A percentile compares a stretch with the other conserved stretches of the same genome.
phyloP scores from a whole-genome alignment of 345 rosid genomes.

The Eucalyptus regnans region DNA sequence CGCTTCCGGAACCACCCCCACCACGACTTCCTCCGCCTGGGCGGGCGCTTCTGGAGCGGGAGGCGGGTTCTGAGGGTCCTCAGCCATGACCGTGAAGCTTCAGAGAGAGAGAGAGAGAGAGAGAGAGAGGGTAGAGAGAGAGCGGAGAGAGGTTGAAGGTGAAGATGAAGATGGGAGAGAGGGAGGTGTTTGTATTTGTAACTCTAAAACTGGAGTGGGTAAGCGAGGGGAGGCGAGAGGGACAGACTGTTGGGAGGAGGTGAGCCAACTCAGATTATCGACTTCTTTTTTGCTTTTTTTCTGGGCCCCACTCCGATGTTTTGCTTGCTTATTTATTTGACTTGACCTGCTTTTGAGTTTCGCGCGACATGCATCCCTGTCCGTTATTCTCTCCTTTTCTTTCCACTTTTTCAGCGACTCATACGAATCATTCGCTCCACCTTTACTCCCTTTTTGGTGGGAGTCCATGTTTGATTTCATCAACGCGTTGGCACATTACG shows the following conservation, averaged over 20 bases:
- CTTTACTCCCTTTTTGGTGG: not conserved
- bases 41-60: not conserved
- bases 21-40: not conserved
- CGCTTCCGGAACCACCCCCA: not conserved
- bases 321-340: not conserved
- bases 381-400: not conserved
- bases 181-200: not conserved
- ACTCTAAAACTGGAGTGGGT: not conserved
- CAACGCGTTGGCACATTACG: not conserved
- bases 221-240: not conserved
- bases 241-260: not conserved
- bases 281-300: not conserved
- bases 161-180: not conserved
- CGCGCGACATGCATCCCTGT: not conserved
- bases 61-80: not conserved
- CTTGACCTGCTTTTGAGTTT: not conserved
- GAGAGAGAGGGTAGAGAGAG: not conserved
- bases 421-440: not conserved
- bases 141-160: not conserved
- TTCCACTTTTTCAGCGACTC: not conserved
- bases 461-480: not conserved
- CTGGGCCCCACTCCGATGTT: not conserved
- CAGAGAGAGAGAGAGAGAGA: not conserved
- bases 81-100: not conserved
- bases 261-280: not conserved